These are phyloP conservation scores for Plenodomus tracheiphilus DNA, from an alignment of 2,329 filamentous ascomycete species.

Conservation along the genomic window DNA sequence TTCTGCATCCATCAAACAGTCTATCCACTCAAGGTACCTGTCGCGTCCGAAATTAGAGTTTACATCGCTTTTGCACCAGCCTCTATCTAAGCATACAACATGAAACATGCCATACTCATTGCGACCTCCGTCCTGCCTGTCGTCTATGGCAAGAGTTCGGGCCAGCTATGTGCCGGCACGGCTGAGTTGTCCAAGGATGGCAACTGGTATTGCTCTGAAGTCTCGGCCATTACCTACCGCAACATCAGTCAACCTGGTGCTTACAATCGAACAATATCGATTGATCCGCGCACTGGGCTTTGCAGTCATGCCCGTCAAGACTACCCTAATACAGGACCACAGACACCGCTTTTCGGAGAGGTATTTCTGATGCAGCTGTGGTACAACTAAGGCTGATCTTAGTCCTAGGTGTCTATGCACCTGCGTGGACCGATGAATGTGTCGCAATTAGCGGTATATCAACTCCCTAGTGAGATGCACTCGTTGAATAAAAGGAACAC, in stretches of 20 bases:
- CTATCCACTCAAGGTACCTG: neutral
- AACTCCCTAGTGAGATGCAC: conserved; percentile 42
- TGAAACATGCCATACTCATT: conserved; percentile 21
- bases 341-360: conserved; percentile 71
- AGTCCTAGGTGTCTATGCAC: conserved; percentile 67
- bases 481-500: conserved; percentile 18
- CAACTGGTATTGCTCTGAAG: conserved; percentile 69
- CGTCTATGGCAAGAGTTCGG: conserved; percentile 28
- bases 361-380: conserved; percentile 46
- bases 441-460: conserved; percentile 71
- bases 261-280: conserved; percentile 67
- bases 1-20: conserved; percentile 1
- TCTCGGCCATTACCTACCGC: conserved; percentile 69
- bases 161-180: conserved; percentile 39
- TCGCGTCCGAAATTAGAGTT: neutral
- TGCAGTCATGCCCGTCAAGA: conserved; percentile 58
- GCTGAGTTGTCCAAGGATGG: conserved; percentile 47
- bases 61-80: conserved; percentile 3
- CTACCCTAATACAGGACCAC: conserved; percentile 63
- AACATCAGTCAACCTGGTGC: conserved; percentile 62
- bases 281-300: conserved; percentile 58
- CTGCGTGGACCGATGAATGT: conserved; percentile 71
- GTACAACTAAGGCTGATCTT: neutral
- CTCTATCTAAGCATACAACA: conserved; percentile 19
- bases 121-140: conserved; percentile 12